phyloP scores from a whole-genome alignment of 257 asterid species.

The Voacanga thouarsii region DNA sequence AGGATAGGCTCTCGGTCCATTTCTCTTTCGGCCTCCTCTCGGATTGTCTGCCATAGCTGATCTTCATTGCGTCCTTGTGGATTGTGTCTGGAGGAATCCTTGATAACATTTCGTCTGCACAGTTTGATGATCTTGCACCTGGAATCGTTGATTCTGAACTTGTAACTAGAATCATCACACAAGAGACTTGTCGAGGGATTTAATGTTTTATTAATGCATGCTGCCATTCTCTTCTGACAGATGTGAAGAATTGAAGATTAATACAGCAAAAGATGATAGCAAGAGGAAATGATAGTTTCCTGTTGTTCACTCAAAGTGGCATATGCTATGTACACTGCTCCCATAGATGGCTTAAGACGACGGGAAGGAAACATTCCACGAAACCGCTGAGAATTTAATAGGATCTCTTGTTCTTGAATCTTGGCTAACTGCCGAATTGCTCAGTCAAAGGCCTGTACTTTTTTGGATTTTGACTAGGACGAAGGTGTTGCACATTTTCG shows the following conservation, averaged over 20 bases:
- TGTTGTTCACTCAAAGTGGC: background rate
- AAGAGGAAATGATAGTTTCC: background rate
- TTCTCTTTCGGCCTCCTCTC: slow-evolving; percentile 13
- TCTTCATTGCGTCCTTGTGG: background rate
- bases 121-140: slow-evolving; percentile 7
- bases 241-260: background rate
- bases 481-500: no score
- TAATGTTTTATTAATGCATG: slow-evolving; percentile 6
- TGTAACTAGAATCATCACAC: background rate
- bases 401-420: no score
- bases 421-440: no score
- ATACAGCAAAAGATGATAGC: background rate
- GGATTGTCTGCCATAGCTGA: slow-evolving; percentile 16
- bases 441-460: no score
- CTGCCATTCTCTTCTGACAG: slow-evolving; percentile 1
- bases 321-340: background rate
- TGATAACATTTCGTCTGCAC: background rate
- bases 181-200: background rate
- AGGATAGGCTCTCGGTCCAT: slow-evolving; percentile 11
- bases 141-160: background rate
- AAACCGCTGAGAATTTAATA: no score
- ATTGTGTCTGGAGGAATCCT: slow-evolving; percentile 1
- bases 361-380: no score
- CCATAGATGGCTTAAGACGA: no score
- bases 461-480: no score